These are phyloP conservation scores for Uronychia setigera DNA, from an alignment of 73 alveolate species.

Conservation along the genomic window DNA sequence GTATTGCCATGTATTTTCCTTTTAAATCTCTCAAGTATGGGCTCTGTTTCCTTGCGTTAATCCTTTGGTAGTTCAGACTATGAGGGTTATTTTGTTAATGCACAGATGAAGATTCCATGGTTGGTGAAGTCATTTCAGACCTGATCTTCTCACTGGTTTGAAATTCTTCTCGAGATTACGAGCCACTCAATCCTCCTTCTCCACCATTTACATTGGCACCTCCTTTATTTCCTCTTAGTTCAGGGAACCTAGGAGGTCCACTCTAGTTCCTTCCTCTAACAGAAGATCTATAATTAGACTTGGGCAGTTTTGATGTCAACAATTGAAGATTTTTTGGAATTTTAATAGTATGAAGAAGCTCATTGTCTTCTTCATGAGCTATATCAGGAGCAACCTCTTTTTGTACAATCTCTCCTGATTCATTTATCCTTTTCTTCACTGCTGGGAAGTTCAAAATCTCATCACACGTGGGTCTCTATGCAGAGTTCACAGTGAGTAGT, in stretches of 20 bases:
- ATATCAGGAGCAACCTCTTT: conserved; percentile 1
- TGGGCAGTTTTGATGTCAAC: conserved; percentile 62
- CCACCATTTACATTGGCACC: too few species aligned
- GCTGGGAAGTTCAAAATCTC: conserved; percentile 46
- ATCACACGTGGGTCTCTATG: conserved; percentile 70
- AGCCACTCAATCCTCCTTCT: too few species aligned
- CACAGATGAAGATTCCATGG: too few species aligned
- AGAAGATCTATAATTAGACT: conserved; percentile 48
- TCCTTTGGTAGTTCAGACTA: too few species aligned
- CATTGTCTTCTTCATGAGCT: conserved; percentile 16
- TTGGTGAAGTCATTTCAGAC: not conserved
- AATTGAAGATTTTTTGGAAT: conserved; percentile 56
- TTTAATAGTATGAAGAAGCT: conserved; percentile 60
- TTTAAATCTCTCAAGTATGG: too few species aligned
- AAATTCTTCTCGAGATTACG: not conserved
- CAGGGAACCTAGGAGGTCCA: not conserved
- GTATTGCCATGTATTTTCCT: too few species aligned
- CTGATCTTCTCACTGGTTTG: too few species aligned
- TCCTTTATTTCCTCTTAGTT: not conserved
- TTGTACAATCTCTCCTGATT: not conserved
- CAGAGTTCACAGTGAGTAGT: conserved; percentile 76
- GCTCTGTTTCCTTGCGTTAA: too few species aligned
- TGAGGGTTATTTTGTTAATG: too few species aligned
- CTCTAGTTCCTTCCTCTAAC: conserved; percentile 1
- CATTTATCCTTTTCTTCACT: not conserved